Percentiles rank a stretch among this genome's conserved stretches.
These are phyloP conservation scores for Fusarium metavorans DNA, from an alignment of 2,329 filamentous ascomycete genomes.

Conservation along the genomic window DNA sequence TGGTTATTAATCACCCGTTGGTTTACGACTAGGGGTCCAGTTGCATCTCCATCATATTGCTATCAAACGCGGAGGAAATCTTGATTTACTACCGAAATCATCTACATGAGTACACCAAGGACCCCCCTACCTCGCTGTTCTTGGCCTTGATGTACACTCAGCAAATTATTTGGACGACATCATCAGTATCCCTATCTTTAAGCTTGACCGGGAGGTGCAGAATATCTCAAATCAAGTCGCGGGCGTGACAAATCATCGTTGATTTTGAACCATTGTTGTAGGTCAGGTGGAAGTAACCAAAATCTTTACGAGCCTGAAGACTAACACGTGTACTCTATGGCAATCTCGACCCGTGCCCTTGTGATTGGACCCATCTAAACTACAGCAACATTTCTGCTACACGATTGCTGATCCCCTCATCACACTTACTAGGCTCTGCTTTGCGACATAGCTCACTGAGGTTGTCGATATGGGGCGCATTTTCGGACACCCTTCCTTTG, in stretches of 20 bases:
- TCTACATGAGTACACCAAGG: background rate
- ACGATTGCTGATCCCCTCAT: background rate
- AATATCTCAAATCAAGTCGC: background rate
- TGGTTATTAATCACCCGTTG: background rate
- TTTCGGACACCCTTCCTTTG: background rate
- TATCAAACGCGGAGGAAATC: background rate
- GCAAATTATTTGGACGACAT: background rate
- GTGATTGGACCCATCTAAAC: background rate
- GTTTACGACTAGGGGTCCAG: background rate
- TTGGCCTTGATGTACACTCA: background rate
- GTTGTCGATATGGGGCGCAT: background rate
- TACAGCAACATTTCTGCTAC: background rate
- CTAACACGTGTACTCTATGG: background rate
- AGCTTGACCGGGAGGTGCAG: background rate
- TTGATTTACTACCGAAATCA: background rate
- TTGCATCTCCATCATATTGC: background rate
- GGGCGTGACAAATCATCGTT: background rate
- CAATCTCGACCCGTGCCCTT: background rate
- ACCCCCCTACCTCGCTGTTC: background rate
- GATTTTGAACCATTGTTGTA: background rate
- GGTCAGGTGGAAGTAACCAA: background rate
- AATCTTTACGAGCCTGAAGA: background rate
- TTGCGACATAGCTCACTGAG: background rate
- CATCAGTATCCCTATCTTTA: background rate
- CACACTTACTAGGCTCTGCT: background rate